These are phyloP conservation scores for Knufia fluminis DNA, from an alignment of 2,329 filamentous ascomycete species.

Conservation along the genomic window DNA sequence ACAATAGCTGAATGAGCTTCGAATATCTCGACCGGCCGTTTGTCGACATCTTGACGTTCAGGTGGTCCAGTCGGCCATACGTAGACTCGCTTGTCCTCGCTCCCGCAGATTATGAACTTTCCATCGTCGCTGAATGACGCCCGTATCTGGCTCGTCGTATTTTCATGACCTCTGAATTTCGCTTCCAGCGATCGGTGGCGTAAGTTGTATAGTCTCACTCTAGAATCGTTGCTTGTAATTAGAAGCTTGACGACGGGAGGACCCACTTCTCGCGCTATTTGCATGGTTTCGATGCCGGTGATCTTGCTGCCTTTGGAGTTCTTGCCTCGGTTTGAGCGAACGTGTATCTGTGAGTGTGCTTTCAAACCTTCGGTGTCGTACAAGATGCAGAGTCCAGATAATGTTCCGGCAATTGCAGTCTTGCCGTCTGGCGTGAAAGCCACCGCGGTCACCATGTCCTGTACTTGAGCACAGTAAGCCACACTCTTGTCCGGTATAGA, in stretches of 20 bases:
- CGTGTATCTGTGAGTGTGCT: constrained; percentile 75
- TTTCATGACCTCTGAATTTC: constrained; percentile 88
- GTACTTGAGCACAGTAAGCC: constrained; percentile 65
- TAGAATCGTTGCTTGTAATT: constrained; percentile 89
- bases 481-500: constrained; percentile 95
- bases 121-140: constrained; percentile 83
- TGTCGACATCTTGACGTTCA: constrained; percentile 51
- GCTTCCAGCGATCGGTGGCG: constrained; percentile 74
- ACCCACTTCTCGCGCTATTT: constrained; percentile 46
- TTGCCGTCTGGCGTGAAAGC: constrained; percentile 89
- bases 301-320: constrained; percentile 97
- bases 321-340: constrained; percentile 83
- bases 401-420: constrained; percentile 75
- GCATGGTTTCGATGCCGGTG: constrained; percentile 76
- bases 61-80: constrained; percentile 65
- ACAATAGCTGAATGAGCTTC: constrained; percentile 84
- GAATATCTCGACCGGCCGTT: constrained; percentile 76
- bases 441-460: constrained; percentile 88
- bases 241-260: constrained; percentile 70
- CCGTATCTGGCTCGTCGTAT: constrained; percentile 79
- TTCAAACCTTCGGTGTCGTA: constrained; percentile 89
- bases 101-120: constrained; percentile 80
- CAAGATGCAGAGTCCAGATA: constrained; percentile 78
- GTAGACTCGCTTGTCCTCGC: constrained; percentile 81
- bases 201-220: constrained; percentile 81